A percentile compares a stretch with the other conserved stretches of the same genome.
Conservation (phyloP, 2,329 filamentous ascomycete genomes). For the Hirsutella minnesotensis region DNA sequence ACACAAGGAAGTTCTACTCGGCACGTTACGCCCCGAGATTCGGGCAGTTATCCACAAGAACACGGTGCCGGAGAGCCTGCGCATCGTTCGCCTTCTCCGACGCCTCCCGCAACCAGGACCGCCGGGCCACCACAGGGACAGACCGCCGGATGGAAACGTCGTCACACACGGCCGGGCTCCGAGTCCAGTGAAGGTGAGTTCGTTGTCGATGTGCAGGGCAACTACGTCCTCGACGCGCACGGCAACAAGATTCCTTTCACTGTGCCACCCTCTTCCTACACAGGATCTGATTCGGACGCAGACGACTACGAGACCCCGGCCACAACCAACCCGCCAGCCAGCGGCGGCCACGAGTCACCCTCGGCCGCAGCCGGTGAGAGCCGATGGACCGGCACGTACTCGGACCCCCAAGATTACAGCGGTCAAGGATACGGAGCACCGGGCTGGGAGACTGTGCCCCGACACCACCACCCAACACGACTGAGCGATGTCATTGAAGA, state of each 20-base stretch:
- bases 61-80: slow-evolving; percentile 22
- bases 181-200: slow-evolving; percentile 63
- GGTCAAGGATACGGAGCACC: slow-evolving; percentile 54
- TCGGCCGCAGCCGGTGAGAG: slow-evolving; percentile 16
- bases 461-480: slow-evolving; percentile 78
- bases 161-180: slow-evolving; percentile 22
- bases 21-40: slow-evolving; percentile 31
- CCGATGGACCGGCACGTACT: slow-evolving; percentile 31
- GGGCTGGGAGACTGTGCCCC: slow-evolving; percentile 65
- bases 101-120: slow-evolving; percentile 14
- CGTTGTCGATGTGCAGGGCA: slow-evolving; percentile 47
- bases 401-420: slow-evolving; percentile 46
- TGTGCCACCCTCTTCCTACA: slow-evolving; percentile 30
- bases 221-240: slow-evolving; percentile 47
- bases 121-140: no score
- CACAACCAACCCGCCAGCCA: slow-evolving; percentile 25
- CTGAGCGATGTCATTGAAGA: slow-evolving; percentile 82
- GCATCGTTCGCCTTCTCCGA: slow-evolving; percentile 30
- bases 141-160: no score
- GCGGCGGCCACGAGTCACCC: slow-evolving; percentile 19
- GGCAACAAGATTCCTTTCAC: slow-evolving; percentile 46
- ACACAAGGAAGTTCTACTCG: slow-evolving; percentile 55
- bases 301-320: slow-evolving; percentile 47
- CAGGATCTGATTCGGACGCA: slow-evolving; percentile 37
- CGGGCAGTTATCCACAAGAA: slow-evolving; percentile 16